phyloP scores from a whole-genome alignment of 768 basidiomycete genomes.

The Dacryopinax primogenitus region DNA sequence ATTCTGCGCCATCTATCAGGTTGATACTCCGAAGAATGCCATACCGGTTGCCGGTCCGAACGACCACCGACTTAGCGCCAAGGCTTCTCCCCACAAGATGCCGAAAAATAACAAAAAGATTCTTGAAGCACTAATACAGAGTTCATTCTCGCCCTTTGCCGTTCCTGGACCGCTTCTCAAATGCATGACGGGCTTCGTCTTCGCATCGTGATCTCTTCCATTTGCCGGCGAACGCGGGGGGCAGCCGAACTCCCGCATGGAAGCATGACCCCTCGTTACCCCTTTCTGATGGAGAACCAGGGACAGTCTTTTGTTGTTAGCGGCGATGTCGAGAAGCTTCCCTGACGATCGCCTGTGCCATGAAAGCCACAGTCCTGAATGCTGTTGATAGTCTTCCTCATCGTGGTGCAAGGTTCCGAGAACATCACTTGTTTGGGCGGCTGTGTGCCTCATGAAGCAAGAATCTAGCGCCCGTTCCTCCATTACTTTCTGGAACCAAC shows the following conservation, averaged over 20 bases:
- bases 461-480: neutral
- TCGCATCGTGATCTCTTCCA: neutral
- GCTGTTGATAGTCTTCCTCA: neutral
- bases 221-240: neutral
- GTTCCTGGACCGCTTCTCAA: neutral
- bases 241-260: neutral
- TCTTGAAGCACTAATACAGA: neutral
- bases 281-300: constrained; percentile 4
- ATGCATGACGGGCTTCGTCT: neutral
- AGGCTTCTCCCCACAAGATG: neutral
- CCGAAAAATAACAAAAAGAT: neutral
- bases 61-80: neutral
- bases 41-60: neutral
- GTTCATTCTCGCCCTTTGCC: neutral
- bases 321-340: neutral
- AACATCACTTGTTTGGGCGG: neutral
- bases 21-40: neutral
- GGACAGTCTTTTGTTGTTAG: neutral
- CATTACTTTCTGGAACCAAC: neutral
- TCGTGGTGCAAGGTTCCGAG: constrained; percentile 2
- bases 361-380: neutral
- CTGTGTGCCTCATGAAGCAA: neutral
- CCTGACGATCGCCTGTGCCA: neutral
- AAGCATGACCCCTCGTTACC: neutral
- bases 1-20: neutral